A percentile compares a stretch with the other conserved stretches of the same genome.
phyloP scores from a whole-genome alignment of 2,329 filamentous ascomycete species.

The Cordyceps tenuipes region DNA sequence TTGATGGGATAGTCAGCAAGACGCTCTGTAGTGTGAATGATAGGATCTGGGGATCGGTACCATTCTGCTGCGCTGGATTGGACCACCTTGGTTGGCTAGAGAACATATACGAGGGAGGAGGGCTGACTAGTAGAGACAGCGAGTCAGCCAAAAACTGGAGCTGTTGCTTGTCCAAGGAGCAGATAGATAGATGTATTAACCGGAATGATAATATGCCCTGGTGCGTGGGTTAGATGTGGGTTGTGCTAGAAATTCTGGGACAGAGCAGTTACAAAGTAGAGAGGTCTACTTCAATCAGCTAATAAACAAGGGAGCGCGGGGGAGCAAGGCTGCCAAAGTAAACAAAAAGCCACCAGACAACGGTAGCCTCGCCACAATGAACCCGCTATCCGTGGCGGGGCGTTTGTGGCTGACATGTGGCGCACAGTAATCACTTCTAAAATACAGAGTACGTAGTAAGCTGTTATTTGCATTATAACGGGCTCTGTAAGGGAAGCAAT shows the following conservation, averaged over 20 bases:
- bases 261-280: background rate
- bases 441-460: too few relatives aligned
- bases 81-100: slow-evolving; percentile 11
- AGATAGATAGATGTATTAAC: background rate
- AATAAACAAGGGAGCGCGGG: background rate
- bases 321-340: slow-evolving; percentile 11
- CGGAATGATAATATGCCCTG: slow-evolving; percentile 1
- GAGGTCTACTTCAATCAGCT: background rate
- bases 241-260: background rate
- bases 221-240: background rate
- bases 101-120: slow-evolving; percentile 2
- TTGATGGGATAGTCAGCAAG: slow-evolving; percentile 18
- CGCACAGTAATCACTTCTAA: background rate
- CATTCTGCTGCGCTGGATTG: slow-evolving; percentile 9
- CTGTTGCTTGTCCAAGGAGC: background rate
- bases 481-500: too few relatives aligned
- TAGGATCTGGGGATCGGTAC: background rate
- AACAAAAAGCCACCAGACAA: slow-evolving; percentile 13
- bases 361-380: background rate
- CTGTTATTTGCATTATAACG: too few relatives aligned
- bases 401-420: slow-evolving; percentile 4
- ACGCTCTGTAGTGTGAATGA: background rate
- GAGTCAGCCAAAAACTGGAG: slow-evolving; percentile 3
- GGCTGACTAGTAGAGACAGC: background rate
- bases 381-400: background rate